Conservation (phyloP, 2,329 filamentous ascomycete species). For the Ophiostoma sp. region DNA sequence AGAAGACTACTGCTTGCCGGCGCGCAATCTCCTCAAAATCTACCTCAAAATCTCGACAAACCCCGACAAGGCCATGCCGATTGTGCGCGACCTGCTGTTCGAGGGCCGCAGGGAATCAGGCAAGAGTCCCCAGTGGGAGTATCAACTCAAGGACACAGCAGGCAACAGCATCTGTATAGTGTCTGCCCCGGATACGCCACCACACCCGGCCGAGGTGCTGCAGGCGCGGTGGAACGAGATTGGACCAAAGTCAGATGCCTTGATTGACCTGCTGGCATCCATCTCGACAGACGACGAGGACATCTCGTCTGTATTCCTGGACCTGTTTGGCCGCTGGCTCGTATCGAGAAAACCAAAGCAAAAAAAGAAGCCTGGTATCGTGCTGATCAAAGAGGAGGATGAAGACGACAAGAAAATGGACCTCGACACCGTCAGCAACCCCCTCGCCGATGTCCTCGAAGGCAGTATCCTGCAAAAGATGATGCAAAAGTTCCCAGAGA, state of each 20-base stretch:
- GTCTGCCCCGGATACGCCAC: constrained; percentile 30
- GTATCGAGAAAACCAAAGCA: constrained; percentile 29
- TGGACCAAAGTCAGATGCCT: constrained; percentile 43
- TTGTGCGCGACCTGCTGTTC: constrained; percentile 54
- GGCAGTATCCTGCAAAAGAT: constrained; percentile 60
- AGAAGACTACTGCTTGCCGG: constrained; percentile 42
- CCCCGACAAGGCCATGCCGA: constrained; percentile 42
- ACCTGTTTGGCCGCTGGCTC: constrained; percentile 56
- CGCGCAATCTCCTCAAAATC: constrained; percentile 49
- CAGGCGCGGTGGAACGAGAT: constrained; percentile 35
- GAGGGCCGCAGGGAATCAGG: constrained; percentile 41
- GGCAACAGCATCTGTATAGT: constrained; percentile 46
- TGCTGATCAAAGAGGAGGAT: constrained; percentile 30
- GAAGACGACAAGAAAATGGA: constrained; percentile 29
- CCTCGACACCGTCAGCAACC: constrained; percentile 32
- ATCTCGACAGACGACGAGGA: constrained; percentile 52
- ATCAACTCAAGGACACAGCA: constrained; percentile 35
- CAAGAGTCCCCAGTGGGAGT: constrained; percentile 47
- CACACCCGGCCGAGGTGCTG: constrained; percentile 30
- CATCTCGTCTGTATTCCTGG: constrained; percentile 56
- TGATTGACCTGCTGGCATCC: constrained; percentile 46
- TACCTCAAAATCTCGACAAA: constrained; percentile 55
- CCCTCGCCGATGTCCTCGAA: constrained; percentile 48
- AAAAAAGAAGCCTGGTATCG: constrained; percentile 24
- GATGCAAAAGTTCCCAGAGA: constrained; percentile 58